These are phyloP conservation scores for Amaranthus palmeri DNA, from an alignment of 148 eudicot genomes.

Conservation along the genomic window DNA sequence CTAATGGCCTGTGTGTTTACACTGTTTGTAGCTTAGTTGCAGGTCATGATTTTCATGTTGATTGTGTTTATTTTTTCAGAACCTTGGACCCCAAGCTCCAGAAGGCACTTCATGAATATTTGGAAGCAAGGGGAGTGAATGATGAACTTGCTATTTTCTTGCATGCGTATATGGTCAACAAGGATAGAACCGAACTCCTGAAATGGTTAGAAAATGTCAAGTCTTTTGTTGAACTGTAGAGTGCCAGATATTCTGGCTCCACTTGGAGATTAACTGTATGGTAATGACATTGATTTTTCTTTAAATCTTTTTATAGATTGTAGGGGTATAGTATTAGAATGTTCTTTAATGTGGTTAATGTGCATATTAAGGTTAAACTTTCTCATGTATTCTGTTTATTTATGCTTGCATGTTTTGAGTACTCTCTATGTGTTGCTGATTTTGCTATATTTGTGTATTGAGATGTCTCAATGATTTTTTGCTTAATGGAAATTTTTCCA, in stretches of 20 bases:
- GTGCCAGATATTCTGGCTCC: constrained; percentile 18
- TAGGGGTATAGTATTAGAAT: constrained; percentile 4
- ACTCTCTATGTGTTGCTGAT: neutral
- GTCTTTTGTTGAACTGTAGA: constrained; percentile 32
- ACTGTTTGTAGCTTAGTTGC: constrained; percentile 1
- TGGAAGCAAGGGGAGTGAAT: constrained; percentile 63
- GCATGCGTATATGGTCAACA: constrained; percentile 64
- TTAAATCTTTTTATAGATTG: neutral
- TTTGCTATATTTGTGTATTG: neutral
- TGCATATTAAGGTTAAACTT: constrained; percentile 9
- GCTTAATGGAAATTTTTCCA: too few relatives aligned
- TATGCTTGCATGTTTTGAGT: neutral
- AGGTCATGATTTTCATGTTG: neutral
- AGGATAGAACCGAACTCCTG: constrained; percentile 57
- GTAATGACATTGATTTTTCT: constrained; percentile 19
- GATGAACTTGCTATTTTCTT: constrained; percentile 56
- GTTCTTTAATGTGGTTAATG: constrained; percentile 3
- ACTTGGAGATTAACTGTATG: constrained; percentile 22
- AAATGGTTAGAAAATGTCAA: constrained; percentile 48
- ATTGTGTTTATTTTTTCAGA: constrained; percentile 36
- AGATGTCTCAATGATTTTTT: too few relatives aligned
- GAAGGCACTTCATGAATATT: constrained; percentile 46
- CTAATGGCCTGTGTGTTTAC: neutral
- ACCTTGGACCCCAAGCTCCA: constrained; percentile 47
- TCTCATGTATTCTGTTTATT: neutral